Evolutionary conservation across 495 filamentous ascomycete genomes (phyloP).

Genomic region (Trichoderma asperelloides): DNA sequence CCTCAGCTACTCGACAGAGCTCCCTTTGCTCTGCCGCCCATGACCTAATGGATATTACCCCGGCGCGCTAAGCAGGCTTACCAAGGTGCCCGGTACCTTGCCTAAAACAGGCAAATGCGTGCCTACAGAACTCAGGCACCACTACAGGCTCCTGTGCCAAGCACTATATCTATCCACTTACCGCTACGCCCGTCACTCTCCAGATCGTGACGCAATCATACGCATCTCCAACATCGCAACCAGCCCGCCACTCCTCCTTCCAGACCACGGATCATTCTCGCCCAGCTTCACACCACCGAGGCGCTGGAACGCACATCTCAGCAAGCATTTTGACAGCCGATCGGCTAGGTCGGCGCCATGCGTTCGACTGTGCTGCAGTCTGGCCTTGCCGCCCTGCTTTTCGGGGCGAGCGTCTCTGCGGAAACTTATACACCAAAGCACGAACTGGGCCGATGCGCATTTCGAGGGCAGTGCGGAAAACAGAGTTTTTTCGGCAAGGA

Average conservation of each 20-base stretch:
- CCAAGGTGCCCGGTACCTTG: neutral
- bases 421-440: slow-evolving; percentile 52
- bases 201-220: neutral
- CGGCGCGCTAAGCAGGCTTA: too few species aligned
- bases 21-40: too few species aligned
- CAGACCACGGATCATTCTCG: neutral
- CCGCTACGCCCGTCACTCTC: slow-evolving; percentile 1
- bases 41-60: too few species aligned
- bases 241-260: neutral
- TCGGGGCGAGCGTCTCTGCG: slow-evolving; percentile 24
- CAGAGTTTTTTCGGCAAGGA: slow-evolving; percentile 78
- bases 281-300: neutral
- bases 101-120: neutral
- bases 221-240: neutral
- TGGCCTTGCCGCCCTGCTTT: slow-evolving; percentile 19
- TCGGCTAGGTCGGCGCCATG: neutral
- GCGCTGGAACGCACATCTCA: neutral
- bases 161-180: neutral
- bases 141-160: neutral
- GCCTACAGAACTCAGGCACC: neutral
- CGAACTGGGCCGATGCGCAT: slow-evolving; percentile 81
- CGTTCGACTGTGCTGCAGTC: neutral
- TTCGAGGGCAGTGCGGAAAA: slow-evolving; percentile 84
- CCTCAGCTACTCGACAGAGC: too few species aligned
- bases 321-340: neutral